phyloP scores from a whole-genome alignment of 768 basidiomycete genomes.

The Agrocybe pediades region DNA sequence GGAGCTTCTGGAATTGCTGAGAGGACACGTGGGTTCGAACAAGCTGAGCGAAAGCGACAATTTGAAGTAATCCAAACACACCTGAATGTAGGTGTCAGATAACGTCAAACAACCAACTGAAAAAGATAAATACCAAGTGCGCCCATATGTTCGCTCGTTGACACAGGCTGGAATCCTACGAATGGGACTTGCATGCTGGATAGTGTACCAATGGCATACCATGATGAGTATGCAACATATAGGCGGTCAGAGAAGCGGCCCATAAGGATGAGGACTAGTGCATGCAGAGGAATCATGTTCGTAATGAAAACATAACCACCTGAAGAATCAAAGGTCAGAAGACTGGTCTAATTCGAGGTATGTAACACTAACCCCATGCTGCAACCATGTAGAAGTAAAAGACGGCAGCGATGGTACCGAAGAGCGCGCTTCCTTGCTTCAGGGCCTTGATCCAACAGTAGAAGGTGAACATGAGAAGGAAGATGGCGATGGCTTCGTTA shows the following conservation, averaged over 20 bases:
- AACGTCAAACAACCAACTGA: neutral
- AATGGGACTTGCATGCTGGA: conserved; percentile 99
- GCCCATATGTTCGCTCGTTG: conserved; percentile 98
- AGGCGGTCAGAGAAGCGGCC: conserved; percentile 90
- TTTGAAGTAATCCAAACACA: conserved; percentile 95
- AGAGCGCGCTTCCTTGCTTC: conserved; percentile 91
- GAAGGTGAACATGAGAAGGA: conserved; percentile 99
- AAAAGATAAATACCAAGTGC: conserved; percentile 68
- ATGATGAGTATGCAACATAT: conserved; percentile 94
- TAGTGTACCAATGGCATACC: conserved; percentile 97
- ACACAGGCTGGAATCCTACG: conserved; percentile 98
- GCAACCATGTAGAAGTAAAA: conserved; percentile 99
- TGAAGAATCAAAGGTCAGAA: conserved; percentile 25
- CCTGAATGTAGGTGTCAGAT: conserved; percentile 41
- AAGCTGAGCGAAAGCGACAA: conserved; percentile 90
- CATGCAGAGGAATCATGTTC: conserved; percentile 99
- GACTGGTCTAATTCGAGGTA: conserved; percentile 7
- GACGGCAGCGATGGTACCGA: conserved; percentile 85
- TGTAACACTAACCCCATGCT: conserved; percentile 96
- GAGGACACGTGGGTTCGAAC: conserved; percentile 88
- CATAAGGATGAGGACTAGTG: conserved; percentile 94
- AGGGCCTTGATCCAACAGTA: conserved; percentile 96
- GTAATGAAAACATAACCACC: conserved; percentile 99
- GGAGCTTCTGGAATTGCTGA: conserved; percentile 86
- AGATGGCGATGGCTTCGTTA: conserved; percentile 99